Evolutionary conservation across 305 asterid species (phyloP), one percentile per base, ranked within the genome.

Genomic region (Fraxinus xanthoxyloides): DNA sequence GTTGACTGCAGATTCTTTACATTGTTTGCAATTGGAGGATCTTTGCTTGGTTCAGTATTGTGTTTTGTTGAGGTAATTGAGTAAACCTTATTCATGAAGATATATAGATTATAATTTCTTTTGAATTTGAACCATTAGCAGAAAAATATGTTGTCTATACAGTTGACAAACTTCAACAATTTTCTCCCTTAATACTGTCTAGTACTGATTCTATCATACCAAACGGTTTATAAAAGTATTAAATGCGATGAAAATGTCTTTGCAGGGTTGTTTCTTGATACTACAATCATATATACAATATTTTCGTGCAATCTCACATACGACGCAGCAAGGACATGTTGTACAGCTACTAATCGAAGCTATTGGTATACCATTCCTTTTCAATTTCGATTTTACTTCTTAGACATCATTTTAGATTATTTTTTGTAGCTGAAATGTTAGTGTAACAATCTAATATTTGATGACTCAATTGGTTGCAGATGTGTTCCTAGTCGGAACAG

Each of bases 1-100:
- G 30, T 93, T 56, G 97, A 95, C 81, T 95, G 98, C 88, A 83
- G 98, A 77, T 95, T 95, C 91, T 92, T 95, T 80, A 88, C 92
- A 36, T 74, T 92, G 89, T 88, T 95, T 17, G 98, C 94, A 26
- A 88, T 91, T 5, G 94, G 90, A 59, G 98, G 97, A 85, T 90
- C 98, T 85, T 88, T 95, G 90, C 43, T 91, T 59, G 92, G 97
- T 81, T 95, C 98, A 1, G 51, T 83, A 3, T 83, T 90, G 32
- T 95, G 98, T 84, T 92, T 87, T 70, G 54, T 93, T 24, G 94
- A 95, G 93, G 98, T 93, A 86, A 59, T 59, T 19, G 10, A 59
- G 69, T 59, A n/a, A 4, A n/a, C 0, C 28, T 59, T 59, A 59
- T 59, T n/a, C 28, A 59, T 59, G 69, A 21, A 59, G 69, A 1